Base-by-base conservation (phyloP, 176 grass and related monocot species). In the Carex littledalei region DNA sequence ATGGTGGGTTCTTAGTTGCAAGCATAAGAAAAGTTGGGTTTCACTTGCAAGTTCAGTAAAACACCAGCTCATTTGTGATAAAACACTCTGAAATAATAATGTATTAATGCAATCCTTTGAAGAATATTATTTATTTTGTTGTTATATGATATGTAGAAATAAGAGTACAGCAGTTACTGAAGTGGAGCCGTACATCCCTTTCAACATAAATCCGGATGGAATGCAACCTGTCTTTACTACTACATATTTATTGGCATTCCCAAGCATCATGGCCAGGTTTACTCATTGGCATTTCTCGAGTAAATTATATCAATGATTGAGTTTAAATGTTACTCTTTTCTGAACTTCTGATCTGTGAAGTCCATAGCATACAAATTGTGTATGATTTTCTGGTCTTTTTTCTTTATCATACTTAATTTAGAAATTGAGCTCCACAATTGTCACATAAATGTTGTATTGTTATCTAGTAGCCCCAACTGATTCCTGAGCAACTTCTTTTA, bases 101-200 rank as follows among this genome's bases (percentile, higher is more conserved):
- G 74, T 56, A 77, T 5, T 31, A 3, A 6, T 78, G 74, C 52
- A 8, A 32, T 78, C 50, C 5, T 55, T 74, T 78, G 6, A 8
- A 54, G 74, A 32, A 78, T 53, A 32, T 67, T 83, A 83, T 63
- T 50, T 14, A 83, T 67, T 67, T 54, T 64, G 20, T 52, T 53
- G 47, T 67, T 83, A 66, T 83, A 55, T 81, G 63, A 53, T 89
- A 83, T 88, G 65, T 82, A 94, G 95, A 84, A 90, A 89, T 16
- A 90, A 87, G 54, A 91, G 84, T 47, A 85, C 86, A 1, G 83
- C 88, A 81, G 89, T 95, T 87, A 98, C 89, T 85, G 95, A 95
- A 86, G 93, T 98, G 83, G 95, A 98, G 70, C 95, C 93, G 29
- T 98, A 98, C 87, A 94, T 98, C 32, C 95, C 95, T 29, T 98